Conservation (phyloP, 2,329 filamentous ascomycete species). For the Colletotrichum euphorbiae region DNA sequence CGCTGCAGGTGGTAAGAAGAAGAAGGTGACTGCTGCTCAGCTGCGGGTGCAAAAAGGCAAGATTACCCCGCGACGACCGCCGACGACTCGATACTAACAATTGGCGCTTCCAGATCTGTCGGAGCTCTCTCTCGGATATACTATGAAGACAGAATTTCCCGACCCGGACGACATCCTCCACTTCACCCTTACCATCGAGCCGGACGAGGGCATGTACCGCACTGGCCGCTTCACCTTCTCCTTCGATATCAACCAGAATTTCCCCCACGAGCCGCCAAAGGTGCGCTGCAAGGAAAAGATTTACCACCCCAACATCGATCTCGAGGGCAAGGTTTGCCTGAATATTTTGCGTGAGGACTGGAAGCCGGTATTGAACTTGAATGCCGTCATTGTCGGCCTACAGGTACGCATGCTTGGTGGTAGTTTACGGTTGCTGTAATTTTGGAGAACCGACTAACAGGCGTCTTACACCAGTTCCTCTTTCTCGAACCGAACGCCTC, state of each 20-base stretch:
- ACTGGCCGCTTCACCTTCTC: conserved; percentile 88
- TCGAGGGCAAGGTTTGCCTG: conserved; percentile 96
- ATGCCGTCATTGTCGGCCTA: conserved; percentile 94
- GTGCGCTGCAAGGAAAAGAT: conserved; percentile 98
- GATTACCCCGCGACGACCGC: not conserved
- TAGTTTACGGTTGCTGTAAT: too few relatives aligned
- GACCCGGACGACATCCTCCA: conserved; percentile 88
- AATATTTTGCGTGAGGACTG: conserved; percentile 98
- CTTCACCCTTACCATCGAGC: conserved; percentile 84
- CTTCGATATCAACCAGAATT: conserved; percentile 93
- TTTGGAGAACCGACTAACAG: conserved; percentile 41
- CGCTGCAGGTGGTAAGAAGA: conserved; percentile 84
- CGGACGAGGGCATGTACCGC: conserved; percentile 91
- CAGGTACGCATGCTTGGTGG: conserved; percentile 66
- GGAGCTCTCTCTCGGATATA: conserved; percentile 81
- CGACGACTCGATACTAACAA: conserved; percentile 18
- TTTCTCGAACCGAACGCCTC: conserved; percentile 98
- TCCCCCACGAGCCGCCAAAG: conserved; percentile 97
- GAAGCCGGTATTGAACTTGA: conserved; percentile 98
- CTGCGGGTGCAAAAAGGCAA: conserved; percentile 94
- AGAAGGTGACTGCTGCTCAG: conserved; percentile 98
- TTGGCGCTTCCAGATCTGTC: conserved; percentile 73
- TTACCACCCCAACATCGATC: conserved; percentile 98
- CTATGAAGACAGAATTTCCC: conserved; percentile 85
- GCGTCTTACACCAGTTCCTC: conserved; percentile 73